Evolutionary conservation across 495 filamentous ascomycete species (phyloP), one percentile per base, ranked within the genome.

Genomic region (Wilcoxina mikolae): DNA sequence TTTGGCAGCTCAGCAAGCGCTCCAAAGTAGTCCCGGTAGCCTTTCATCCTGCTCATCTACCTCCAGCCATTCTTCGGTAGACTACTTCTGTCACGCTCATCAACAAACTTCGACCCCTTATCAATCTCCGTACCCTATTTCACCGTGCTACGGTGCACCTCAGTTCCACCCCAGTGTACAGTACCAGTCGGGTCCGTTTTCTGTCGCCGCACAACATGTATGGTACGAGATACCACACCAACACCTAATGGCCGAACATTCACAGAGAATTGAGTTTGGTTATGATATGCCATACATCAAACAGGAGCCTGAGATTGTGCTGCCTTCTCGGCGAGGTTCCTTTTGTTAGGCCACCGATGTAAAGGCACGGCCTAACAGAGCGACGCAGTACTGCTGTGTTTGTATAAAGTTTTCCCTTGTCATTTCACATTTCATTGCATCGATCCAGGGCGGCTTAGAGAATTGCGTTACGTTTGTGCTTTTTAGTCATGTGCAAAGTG

Each of bases 11-110:
- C 59, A 61, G 27, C 47, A 54, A 22, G 65, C 72, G 35, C 61
- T 72, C 20, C 72, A 74, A 44, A 72, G 60, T 57, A 77, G 74
- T 59, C 75, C 77, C 5, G 69, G 67, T 52, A 71, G 68, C 55
- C 77, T 73, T 62, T 76, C 75, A 4, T 68, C 71, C n/a, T 65
- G 68, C 12, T 70, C 68, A 12, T 66, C 69, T 25, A 55, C 58
- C 18, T 57, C 60, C 45, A 66, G 62, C 33, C 58, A 64, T 35
- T 66, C 64, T 24, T 35, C 49, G 20, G 49, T 49, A 15, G 62
- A 66, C 44, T 66, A 66, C 41, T 66, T 66, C 29, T 65, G 58
- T 45, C 45, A 54, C 18, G 59, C 58, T n/a, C 59, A 59, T 18
- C 61, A 61, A 28, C 53, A 49, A 38, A 38, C 62, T 3, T 26